These are phyloP conservation scores for Anastatica hierochuntica DNA, from an alignment of 345 rosid genomes.

Conservation along the genomic window DNA sequence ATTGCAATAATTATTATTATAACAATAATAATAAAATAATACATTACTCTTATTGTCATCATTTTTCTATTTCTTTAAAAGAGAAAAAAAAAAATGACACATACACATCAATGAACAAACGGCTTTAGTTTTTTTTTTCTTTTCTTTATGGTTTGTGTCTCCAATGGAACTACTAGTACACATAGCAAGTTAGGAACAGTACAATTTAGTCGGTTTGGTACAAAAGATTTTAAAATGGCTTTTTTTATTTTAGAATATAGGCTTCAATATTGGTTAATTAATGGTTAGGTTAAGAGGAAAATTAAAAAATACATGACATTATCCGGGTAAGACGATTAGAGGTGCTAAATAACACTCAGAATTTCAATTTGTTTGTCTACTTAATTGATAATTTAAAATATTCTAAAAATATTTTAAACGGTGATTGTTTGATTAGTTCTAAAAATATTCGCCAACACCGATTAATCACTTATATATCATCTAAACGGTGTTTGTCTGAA, in stretches of 20 bases:
- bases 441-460: too few relatives aligned
- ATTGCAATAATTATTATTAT: not conserved
- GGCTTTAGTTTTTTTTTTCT: constrained; percentile 18
- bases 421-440: too few relatives aligned
- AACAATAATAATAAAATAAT: too few relatives aligned
- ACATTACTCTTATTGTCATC: too few relatives aligned
- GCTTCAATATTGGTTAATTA: constrained; percentile 6
- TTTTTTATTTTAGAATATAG: constrained; percentile 6
- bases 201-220: constrained; percentile 15
- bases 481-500: too few relatives aligned
- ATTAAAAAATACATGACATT: too few relatives aligned
- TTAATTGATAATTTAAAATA: too few relatives aligned
- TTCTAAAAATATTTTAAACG: too few relatives aligned
- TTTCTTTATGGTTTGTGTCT: too few relatives aligned
- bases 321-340: constrained; percentile 8
- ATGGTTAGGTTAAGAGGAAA: constrained; percentile 1
- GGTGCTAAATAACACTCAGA: not conserved
- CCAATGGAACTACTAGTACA: constrained; percentile 17
- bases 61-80: too few relatives aligned
- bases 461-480: too few relatives aligned
- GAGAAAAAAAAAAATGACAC: too few relatives aligned
- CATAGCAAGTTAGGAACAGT: constrained; percentile 9
- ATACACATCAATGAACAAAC: constrained; percentile 3
- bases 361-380: not conserved
- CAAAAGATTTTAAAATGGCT: not conserved